phyloP scores from a whole-genome alignment of 1,284 basidiomycete genomes.

The Leccinum glutinopallens region DNA sequence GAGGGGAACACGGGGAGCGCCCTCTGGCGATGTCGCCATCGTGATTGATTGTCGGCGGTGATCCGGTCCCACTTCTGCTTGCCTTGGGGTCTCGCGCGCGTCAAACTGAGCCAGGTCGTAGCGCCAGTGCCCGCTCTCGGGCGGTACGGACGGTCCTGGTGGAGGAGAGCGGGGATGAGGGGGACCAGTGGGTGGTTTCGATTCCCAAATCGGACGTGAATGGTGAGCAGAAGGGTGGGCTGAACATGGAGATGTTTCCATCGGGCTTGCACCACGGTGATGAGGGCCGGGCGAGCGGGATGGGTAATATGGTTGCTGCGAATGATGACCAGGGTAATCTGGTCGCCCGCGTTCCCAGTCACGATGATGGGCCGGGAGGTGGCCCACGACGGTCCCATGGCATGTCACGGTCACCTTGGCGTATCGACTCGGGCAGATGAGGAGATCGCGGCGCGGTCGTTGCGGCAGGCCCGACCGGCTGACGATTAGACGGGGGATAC shows the following conservation, averaged over 20 bases:
- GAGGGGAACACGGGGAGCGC: constrained; percentile 34
- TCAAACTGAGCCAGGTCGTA: constrained; percentile 37
- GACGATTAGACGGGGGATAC: constrained; percentile 48
- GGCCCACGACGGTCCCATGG: constrained; percentile 57
- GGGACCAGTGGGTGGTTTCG: constrained; percentile 33
- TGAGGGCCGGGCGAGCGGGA: constrained; percentile 36
- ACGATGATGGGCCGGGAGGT: constrained; percentile 41
- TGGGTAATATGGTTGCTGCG: constrained; percentile 35
- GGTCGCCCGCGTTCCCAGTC: constrained; percentile 56
- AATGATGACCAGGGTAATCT: constrained; percentile 46
- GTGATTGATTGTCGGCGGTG: constrained; percentile 28
- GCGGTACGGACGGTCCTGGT: constrained; percentile 16
- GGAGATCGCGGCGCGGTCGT: constrained; percentile 53
- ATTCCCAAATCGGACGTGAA: constrained; percentile 34
- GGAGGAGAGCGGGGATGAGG: constrained; percentile 32
- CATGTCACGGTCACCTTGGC: constrained; percentile 44
- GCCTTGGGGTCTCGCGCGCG: constrained; percentile 34
- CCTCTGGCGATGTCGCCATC: constrained; percentile 38
- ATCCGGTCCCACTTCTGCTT: constrained; percentile 27
- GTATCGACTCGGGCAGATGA: constrained; percentile 50
- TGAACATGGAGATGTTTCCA: constrained; percentile 56
- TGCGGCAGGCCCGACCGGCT: constrained; percentile 57
- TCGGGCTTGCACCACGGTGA: constrained; percentile 41
- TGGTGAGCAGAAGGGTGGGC: constrained; percentile 38
- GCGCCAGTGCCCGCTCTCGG: constrained; percentile 35